Evolutionary conservation across 306 rosid genomes (phyloP), one percentile per base, ranked within the genome.

Genomic region (Sophora flavescens): DNA sequence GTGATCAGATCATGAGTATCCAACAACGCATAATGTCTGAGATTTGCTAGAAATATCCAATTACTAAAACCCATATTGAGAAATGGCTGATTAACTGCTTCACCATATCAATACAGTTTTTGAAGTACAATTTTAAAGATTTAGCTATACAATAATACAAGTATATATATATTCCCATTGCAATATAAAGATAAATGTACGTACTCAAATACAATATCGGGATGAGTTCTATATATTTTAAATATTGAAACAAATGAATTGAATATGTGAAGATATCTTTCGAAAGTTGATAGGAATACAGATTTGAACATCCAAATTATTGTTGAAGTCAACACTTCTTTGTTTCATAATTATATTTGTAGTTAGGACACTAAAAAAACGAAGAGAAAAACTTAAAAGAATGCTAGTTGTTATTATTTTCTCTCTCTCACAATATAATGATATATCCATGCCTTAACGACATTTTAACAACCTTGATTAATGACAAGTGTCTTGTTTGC

Each of bases 401-500:
- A 41, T 22, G 15, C 1, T n/a, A 45, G 66, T 28, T 28, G 1
- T 42, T 41, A 41, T 7, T 41, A 41, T 7, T 6, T 41, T 72
- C n/a, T 42, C 26, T 22, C 4, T 44, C 39, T 14, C 52, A 16
- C 3, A 59, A 59, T 28, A 22, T 22, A 22, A 16, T 1, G 44
- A 59, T 28, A 22, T 22, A 22, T 22, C 58, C 68, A 62, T 62
- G 41, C 66, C 17, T 62, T 62, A 28, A 26, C 14, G 74, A 78
- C 70, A 57, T 33, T 6, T 58, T 70, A 64, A 57, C 66, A 56
- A 77, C 36, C 50, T 32, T 0, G 9, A 65, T 65, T 71, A 57
- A 9, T 57, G 59, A 71, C 22, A 57, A 16, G 59, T 38, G 51
- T 41, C 50, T 16, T 77, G 28, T 65, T 65, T 77, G 86, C 86